Evolutionary conservation across 306 rosid species (phyloP), one percentile per base, ranked within the genome.

Genomic region (Corylus heterophylla): DNA sequence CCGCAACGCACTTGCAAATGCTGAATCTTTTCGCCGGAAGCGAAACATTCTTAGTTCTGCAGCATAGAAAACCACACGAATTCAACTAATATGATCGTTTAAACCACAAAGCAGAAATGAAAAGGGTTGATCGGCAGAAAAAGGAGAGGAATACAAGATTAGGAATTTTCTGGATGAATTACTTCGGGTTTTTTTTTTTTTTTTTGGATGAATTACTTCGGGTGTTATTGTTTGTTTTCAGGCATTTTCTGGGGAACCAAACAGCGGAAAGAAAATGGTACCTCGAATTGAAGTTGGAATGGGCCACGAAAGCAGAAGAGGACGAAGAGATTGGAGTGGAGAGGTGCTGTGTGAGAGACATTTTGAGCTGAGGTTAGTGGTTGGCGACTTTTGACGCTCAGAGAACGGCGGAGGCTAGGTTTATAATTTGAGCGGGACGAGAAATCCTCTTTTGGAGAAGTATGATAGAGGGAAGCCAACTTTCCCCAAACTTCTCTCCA

Each of bases 1-100:
- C 42, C 6, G 97, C 92, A 73, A 92, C 85, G 73, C 98, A 95
- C 85, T 82, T 92, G n/a, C 87, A 87, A 74, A 88, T 62, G 82
- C 86, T 76, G 69, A 79, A 20, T 20, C 85, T 69, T 79, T 85
- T 95, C 12, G 73, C 79, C 14, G 88, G 88, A 69, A 92, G 64
- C 4, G 89, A 76, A 18, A 89, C 88, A 50, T 3, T 71, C 62
- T 78, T 87, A 64, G 83, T 80, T 89, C 98, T 92, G 84, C 76
- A 74, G 29, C 51, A 67, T 42, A 17, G 17, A 25, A 39, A 67
- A n/a, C 72, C 72, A 67, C 13, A 4, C 8, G 16, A 8, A n/a
- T 37, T 67, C 27, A 67, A 37, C 12, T 17, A 67, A 67, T 37
- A 50, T 67, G 16, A 35, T 35, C 47, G 18, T 67, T 8, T 17